phyloP scores from a whole-genome alignment of 139 green algal species.

The Trebouxia sp. region DNA sequence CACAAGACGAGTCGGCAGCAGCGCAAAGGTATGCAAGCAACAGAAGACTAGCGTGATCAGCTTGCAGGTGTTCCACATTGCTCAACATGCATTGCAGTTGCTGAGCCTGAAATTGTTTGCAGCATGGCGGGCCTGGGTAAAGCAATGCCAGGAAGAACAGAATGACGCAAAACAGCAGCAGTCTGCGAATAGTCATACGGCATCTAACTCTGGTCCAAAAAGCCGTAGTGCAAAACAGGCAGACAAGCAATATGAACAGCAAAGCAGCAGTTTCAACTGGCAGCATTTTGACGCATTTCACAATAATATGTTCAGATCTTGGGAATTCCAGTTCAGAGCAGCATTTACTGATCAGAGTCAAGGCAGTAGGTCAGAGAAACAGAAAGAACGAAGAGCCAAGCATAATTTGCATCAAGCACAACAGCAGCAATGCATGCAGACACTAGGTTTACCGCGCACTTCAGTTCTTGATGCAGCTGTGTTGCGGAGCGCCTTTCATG shows the following conservation, averaged over 20 bases:
- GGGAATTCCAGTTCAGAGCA: background rate
- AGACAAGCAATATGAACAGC: background rate
- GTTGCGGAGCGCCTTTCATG: background rate
- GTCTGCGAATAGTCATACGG: background rate
- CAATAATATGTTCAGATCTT: no score
- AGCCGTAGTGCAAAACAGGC: background rate
- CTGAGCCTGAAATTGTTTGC: background rate
- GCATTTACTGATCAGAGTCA: background rate
- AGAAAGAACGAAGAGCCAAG: background rate
- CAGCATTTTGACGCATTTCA: background rate
- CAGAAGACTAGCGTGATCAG: no score
- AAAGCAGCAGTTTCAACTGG: background rate
- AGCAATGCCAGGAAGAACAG: conserved; percentile 3
- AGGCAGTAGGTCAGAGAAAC: background rate
- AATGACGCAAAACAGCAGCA: background rate
- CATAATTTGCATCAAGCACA: background rate
- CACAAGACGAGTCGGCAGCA: background rate
- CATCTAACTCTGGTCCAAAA: background rate
- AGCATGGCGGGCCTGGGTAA: background rate
- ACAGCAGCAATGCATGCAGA: conserved; percentile 5
- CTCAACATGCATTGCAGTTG: background rate
- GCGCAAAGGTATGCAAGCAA: conserved; percentile 23
- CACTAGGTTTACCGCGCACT: background rate
- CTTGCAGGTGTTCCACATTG: background rate
- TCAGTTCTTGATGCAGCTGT: background rate